A percentile compares a stretch with the other conserved stretches of the same genome.
These are phyloP conservation scores for Dictyostelium capitatum DNA, from an alignment of 78 protist species.

Conservation along the genomic window DNA sequence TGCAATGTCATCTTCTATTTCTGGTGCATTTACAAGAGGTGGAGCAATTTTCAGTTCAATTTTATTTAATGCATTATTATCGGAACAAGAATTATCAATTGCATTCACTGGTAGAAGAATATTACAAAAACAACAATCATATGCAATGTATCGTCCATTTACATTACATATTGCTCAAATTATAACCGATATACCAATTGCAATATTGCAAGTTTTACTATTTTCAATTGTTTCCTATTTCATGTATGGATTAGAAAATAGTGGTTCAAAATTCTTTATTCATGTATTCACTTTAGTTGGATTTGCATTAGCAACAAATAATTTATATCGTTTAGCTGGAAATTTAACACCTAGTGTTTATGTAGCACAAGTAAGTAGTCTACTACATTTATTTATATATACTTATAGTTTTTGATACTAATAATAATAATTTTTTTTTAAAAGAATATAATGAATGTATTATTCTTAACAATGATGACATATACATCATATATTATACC, in stretches of 20 bases:
- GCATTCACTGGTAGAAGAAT: slow-evolving; percentile 67
- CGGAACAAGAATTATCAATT: slow-evolving; percentile 64
- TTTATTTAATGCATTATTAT: slow-evolving; percentile 54
- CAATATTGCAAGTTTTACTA: slow-evolving; percentile 65
- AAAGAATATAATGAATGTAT: too few relatives aligned
- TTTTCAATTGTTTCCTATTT: slow-evolving; percentile 55
- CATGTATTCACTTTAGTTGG: slow-evolving; percentile 52
- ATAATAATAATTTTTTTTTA: too few relatives aligned
- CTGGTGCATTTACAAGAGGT: slow-evolving; percentile 73
- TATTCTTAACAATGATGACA: slow-evolving; percentile 38
- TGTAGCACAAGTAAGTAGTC: background rate
- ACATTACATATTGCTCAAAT: slow-evolving; percentile 79
- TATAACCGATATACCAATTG: slow-evolving; percentile 61
- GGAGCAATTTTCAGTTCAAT: slow-evolving; percentile 62
- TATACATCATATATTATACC: slow-evolving; percentile 61
- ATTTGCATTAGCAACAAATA: slow-evolving; percentile 33
- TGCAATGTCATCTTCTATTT: background rate
- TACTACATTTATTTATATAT: too few relatives aligned
- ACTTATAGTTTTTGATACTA: too few relatives aligned
- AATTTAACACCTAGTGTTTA: background rate
- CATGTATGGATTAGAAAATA: slow-evolving; percentile 65
- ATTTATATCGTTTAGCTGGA: slow-evolving; percentile 56
- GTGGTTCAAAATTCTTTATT: slow-evolving; percentile 64
- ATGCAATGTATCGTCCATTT: slow-evolving; percentile 74
- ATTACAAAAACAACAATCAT: slow-evolving; percentile 65